Percentiles rank a stretch among this genome's conserved stretches.
phyloP scores from a whole-genome alignment of 306 rosid species.

The Fragaria vesca region DNA sequence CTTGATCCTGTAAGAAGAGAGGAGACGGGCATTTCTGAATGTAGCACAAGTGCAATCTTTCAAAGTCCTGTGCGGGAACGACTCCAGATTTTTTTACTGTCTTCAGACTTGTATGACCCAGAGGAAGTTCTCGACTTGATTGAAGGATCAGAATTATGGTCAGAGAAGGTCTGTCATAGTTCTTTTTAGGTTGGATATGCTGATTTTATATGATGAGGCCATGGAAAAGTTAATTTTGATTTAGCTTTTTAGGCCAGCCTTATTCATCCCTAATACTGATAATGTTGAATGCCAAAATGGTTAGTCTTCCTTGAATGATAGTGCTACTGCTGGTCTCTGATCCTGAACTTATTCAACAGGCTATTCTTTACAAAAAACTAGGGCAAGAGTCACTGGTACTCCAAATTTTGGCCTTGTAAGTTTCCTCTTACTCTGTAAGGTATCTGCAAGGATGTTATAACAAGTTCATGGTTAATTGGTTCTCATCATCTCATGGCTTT shows the following conservation, averaged over 20 bases:
- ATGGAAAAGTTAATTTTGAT: background rate
- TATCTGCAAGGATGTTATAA: background rate
- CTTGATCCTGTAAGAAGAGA: conserved; percentile 44
- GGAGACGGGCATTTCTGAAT: conserved; percentile 27
- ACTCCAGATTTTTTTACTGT: conserved; percentile 80
- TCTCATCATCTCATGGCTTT: background rate
- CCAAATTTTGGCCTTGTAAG: conserved; percentile 96
- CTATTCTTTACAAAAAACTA: conserved; percentile 88
- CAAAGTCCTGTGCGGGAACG: conserved; percentile 72
- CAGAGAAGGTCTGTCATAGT: conserved; percentile 64
- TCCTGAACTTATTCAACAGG: conserved; percentile 51
- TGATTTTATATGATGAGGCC: conserved; percentile 16
- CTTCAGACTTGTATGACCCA: conserved; percentile 92
- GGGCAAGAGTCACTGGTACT: conserved; percentile 97
- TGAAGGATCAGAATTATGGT: conserved; percentile 94
- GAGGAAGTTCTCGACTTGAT: conserved; percentile 92
- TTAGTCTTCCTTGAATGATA: conserved; percentile 5
- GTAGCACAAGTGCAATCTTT: conserved; percentile 48
- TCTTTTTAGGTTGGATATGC: conserved; percentile 19
- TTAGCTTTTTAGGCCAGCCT: background rate
- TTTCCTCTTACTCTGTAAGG: conserved; percentile 25
- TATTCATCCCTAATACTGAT: conserved; percentile 6
- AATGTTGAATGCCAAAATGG: background rate
- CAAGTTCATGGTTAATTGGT: background rate
- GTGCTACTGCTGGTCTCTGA: conserved; percentile 18